Conservation (phyloP, 2,329 filamentous ascomycete genomes). For the Geoglossum cookeanum region DNA sequence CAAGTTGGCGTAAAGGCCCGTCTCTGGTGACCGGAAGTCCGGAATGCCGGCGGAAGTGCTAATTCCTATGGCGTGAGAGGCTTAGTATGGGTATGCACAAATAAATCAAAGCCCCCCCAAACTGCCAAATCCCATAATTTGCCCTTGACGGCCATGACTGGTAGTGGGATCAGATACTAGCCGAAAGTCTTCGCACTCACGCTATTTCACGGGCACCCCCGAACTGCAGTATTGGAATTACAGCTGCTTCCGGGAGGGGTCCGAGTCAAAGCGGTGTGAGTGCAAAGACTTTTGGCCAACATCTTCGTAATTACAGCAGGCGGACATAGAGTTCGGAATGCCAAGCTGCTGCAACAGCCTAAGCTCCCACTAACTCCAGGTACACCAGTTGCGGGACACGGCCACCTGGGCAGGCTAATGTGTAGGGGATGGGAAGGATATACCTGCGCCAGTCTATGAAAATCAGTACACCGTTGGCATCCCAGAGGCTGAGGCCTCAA, state of each 20-base stretch:
- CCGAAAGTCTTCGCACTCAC: too few species aligned
- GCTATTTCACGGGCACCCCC: too few species aligned
- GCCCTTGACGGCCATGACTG: too few species aligned
- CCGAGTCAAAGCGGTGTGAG: too few species aligned
- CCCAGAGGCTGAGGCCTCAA: neutral
- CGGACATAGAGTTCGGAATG: too few species aligned
- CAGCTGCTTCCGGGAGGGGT: too few species aligned
- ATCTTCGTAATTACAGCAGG: too few species aligned
- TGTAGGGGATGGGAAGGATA: neutral
- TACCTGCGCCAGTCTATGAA: constrained; percentile 44
- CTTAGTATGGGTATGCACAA: neutral
- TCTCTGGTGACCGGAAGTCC: constrained; percentile 85
- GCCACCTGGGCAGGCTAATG: neutral
- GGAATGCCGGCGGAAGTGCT: constrained; percentile 46
- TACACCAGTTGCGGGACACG: neutral
- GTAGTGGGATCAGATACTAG: too few species aligned
- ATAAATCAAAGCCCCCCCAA: neutral
- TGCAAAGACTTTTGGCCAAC: too few species aligned
- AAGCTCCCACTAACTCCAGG: neutral
- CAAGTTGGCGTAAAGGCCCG: constrained; percentile 85
- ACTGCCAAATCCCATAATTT: neutral
- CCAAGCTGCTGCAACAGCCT: too few species aligned
- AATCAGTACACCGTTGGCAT: constrained; percentile 4
- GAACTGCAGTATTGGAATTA: too few species aligned
- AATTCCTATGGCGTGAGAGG: constrained; percentile 7